These are phyloP conservation scores for Calonectria pauciramosa DNA, from an alignment of 2,329 filamentous ascomycete genomes.

Conservation along the genomic window DNA sequence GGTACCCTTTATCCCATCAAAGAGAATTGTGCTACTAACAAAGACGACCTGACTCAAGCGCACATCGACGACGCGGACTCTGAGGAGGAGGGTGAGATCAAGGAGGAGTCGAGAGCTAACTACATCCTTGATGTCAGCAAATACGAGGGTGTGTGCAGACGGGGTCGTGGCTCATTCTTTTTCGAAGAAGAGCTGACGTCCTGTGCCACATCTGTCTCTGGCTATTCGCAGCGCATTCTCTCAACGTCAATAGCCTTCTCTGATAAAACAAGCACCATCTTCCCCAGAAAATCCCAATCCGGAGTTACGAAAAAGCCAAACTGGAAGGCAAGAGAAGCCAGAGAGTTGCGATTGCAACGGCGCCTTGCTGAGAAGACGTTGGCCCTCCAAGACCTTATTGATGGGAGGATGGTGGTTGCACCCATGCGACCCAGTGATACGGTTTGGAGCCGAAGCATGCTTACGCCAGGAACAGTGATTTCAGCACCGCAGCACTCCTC, in stretches of 20 bases:
- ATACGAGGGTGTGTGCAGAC: background rate
- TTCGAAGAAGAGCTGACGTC: background rate
- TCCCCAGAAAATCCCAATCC: background rate
- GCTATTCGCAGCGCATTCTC: background rate
- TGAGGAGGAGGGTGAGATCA: background rate
- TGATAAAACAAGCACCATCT: background rate
- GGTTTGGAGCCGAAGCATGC: background rate
- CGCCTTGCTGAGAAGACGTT: background rate
- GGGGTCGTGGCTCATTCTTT: background rate
- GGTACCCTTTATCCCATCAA: too few relatives aligned
- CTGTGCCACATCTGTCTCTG: background rate
- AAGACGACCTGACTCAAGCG: too few relatives aligned
- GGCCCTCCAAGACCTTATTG: background rate
- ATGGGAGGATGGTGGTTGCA: conserved; percentile 20
- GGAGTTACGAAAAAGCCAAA: background rate
- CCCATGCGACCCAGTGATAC: conserved; percentile 29
- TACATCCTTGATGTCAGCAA: background rate
- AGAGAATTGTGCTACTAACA: too few relatives aligned
- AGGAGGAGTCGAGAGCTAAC: background rate
- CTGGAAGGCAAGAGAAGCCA: background rate
- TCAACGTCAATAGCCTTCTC: background rate
- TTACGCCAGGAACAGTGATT: conserved; percentile 35
- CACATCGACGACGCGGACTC: background rate
- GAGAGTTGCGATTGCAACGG: background rate
- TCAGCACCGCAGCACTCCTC: conserved; percentile 36